Conservation (phyloP, 768 basidiomycete genomes). For the Suillus subluteus region DNA sequence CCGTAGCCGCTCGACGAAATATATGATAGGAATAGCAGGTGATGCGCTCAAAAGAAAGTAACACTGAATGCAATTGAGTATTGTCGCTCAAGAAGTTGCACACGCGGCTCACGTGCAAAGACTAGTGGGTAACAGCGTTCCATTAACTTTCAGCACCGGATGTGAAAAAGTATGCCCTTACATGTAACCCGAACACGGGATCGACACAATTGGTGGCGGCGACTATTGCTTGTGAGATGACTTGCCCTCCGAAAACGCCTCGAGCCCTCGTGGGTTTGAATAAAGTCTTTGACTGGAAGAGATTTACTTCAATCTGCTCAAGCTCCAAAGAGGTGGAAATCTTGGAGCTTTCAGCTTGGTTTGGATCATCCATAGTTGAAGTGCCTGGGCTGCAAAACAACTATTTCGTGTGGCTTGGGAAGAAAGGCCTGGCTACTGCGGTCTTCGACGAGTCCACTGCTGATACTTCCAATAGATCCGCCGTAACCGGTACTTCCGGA, state of each 20-base stretch:
- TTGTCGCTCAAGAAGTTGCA: neutral
- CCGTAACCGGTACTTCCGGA: neutral
- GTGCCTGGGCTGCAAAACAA: neutral
- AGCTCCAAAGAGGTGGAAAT: slow-evolving; percentile 79
- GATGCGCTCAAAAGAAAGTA: slow-evolving; percentile 83
- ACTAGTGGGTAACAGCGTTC: slow-evolving; percentile 40
- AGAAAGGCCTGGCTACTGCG: neutral
- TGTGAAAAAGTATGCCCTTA: slow-evolving; percentile 41
- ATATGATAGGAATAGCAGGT: slow-evolving; percentile 72
- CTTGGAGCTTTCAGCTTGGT: slow-evolving; percentile 63
- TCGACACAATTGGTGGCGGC: slow-evolving; percentile 78
- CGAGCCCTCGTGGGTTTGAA: slow-evolving; percentile 63
- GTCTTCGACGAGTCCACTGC: neutral
- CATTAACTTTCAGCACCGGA: slow-evolving; percentile 3
- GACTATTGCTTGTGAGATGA: slow-evolving; percentile 85
- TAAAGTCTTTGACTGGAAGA: slow-evolving; percentile 78
- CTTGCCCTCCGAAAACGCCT: slow-evolving; percentile 89
- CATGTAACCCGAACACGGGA: slow-evolving; percentile 68
- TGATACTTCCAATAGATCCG: neutral
- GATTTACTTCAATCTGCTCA: slow-evolving; percentile 74
- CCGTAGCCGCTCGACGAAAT: slow-evolving; percentile 75
- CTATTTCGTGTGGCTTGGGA: neutral
- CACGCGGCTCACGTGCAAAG: slow-evolving; percentile 61
- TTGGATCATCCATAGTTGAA: slow-evolving; percentile 41
- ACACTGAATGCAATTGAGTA: slow-evolving; percentile 49